These are phyloP conservation scores for Salix suchowensis DNA, from an alignment of 345 rosid genomes.

Conservation along the genomic window DNA sequence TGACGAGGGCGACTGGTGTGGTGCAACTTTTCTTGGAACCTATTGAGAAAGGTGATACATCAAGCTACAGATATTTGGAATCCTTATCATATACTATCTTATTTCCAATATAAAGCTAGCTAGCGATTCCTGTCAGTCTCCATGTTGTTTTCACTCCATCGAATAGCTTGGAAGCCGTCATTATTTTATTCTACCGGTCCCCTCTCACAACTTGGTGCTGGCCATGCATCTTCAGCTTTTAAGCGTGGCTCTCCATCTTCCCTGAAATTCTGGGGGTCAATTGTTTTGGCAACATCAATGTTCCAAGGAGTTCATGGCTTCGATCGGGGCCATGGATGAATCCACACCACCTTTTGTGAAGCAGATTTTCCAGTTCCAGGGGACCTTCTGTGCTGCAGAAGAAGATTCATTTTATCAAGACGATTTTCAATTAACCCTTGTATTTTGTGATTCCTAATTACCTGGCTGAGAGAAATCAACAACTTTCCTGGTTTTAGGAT, in stretches of 20 bases:
- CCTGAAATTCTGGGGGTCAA: not conserved
- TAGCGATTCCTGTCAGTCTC: not conserved
- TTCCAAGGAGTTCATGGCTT: not conserved
- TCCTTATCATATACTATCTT: slow-evolving; percentile 18
- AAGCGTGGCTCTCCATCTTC: not conserved
- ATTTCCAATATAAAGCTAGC: slow-evolving; percentile 4
- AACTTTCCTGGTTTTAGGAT: no score
- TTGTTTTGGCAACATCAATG: not conserved
- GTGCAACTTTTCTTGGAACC: not conserved
- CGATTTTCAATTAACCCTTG: no score
- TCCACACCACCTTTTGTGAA: no score
- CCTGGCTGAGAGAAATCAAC: no score
- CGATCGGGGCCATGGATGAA: not conserved
- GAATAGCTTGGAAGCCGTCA: not conserved
- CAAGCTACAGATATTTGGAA: slow-evolving; percentile 12
- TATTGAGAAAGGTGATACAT: not conserved
- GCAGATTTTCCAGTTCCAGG: no score
- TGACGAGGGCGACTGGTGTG: not conserved
- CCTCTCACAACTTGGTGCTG: slow-evolving; percentile 25
- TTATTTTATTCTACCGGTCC: slow-evolving; percentile 16
- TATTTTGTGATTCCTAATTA: no score
- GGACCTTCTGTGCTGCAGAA: no score
- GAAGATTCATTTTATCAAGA: no score
- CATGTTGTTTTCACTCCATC: not conserved
- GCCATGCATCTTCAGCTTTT: not conserved